Conservation (phyloP, 1,284 basidiomycete species). For the Tylopilus sp. region DNA sequence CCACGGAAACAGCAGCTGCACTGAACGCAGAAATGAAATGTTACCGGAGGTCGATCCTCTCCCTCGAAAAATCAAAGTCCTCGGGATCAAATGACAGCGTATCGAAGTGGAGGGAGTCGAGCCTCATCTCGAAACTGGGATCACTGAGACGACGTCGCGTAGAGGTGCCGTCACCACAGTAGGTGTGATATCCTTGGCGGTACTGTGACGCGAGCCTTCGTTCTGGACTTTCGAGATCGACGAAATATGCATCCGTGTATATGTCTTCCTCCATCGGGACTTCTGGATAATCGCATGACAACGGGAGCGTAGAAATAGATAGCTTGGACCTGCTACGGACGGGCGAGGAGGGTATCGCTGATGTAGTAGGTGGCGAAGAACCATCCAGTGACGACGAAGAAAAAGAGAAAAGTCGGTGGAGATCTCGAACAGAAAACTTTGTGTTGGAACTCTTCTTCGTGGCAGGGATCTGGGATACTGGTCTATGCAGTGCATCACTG, state of each 20-base stretch:
- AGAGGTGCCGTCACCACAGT: not conserved
- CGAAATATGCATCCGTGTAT: slow-evolving; percentile 13
- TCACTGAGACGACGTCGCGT: slow-evolving; percentile 27
- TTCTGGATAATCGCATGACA: slow-evolving; percentile 17
- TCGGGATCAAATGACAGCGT: slow-evolving; percentile 59
- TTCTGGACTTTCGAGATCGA: slow-evolving; percentile 19
- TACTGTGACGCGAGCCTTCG: slow-evolving; percentile 9
- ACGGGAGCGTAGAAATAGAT: slow-evolving; percentile 11
- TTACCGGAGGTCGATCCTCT: slow-evolving; percentile 15
- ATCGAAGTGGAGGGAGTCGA: slow-evolving; percentile 68
- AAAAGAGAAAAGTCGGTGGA: slow-evolving; percentile 31
- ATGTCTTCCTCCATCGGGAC: slow-evolving; percentile 19
- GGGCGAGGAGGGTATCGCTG: slow-evolving; percentile 2
- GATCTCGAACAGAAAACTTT: slow-evolving; percentile 33
- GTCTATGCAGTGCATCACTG: slow-evolving; percentile 15
- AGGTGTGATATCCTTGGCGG: slow-evolving; percentile 5
- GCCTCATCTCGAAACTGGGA: slow-evolving; percentile 53
- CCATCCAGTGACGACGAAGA: slow-evolving; percentile 21
- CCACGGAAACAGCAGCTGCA: not conserved
- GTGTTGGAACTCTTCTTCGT: slow-evolving; percentile 17
- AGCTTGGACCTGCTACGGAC: not conserved
- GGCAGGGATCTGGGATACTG: slow-evolving; percentile 12
- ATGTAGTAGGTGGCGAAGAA: not conserved
- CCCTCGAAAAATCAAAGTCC: slow-evolving; percentile 38
- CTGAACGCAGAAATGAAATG: slow-evolving; percentile 1